Evolutionary conservation across 2,329 filamentous ascomycete genomes (phyloP), one percentile per base, ranked within the genome.

Genomic region (Talaromyces sp.): DNA sequence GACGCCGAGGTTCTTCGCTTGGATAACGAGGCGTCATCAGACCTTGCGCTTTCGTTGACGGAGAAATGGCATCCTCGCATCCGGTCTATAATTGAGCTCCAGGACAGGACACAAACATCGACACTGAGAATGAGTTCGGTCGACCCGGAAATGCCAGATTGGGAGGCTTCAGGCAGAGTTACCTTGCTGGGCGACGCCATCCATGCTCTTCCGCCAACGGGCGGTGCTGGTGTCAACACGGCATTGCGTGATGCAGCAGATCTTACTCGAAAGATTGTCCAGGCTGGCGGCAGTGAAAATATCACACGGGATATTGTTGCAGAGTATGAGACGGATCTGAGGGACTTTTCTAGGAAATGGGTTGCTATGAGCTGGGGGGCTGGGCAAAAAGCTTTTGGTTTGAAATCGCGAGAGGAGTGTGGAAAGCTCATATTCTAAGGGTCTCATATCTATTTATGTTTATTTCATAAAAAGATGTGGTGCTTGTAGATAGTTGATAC

Each of bases 171-270:
- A 23, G 52, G 65, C 7, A 65, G 66, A 14, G 75, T 81, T 1
- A 80, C 79, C 0, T 62, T 81, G 2, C 71, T 81, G 27, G 79
- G 79, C 9, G 79, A 81, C 61, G 76, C 79, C 1, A 75, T 76
- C 3, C 79, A 81, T 67, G 70, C 75, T 1, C 81, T 81, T 78
- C 78, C 78, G 1, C 79, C 79, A 1, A 78, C 77, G 3, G 78
- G 79, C 18, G 79, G 76, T 0, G 75, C 77, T 56, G 79, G 79
- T 16, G 79, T 78, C 1, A 80, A 80, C 57, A 81, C 78, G 0
- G 79, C 79, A 28, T 69, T 81, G 12, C 69, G 72, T 58, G 77
- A 80, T 56, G 75, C 76, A 5, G 74, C 72, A 23, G 69, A 78
- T 44, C 64, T 81, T 36, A 77, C 76, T 14, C 60, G 52, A 10